phyloP scores from a whole-genome alignment of 192 early-diverging fungal species.

The Backusella westeae region DNA sequence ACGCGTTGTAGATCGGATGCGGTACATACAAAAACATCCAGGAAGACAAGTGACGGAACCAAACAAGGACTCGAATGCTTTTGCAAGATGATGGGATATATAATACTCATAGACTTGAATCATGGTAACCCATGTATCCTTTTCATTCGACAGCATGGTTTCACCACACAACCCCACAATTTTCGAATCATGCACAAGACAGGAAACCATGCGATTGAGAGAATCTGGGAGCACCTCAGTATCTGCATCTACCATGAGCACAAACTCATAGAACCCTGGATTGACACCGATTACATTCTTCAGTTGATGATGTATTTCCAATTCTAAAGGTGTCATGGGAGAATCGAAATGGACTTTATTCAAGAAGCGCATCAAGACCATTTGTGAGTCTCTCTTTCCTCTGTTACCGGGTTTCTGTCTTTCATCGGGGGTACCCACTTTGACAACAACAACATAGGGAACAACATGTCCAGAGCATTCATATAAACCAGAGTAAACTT shows the following conservation, averaged over 20 bases:
- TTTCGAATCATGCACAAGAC: constrained; percentile 68
- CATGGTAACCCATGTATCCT: constrained; percentile 94
- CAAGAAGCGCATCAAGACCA: constrained; percentile 81
- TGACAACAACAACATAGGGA: constrained; percentile 78
- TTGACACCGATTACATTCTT: constrained; percentile 86
- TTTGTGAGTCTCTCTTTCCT: constrained; percentile 86
- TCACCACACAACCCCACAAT: constrained; percentile 96
- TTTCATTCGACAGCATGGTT: constrained; percentile 90
- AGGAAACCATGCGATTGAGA: constrained; percentile 84
- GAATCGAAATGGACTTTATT: constrained; percentile 76
- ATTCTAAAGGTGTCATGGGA: constrained; percentile 75
- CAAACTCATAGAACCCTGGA: constrained; percentile 78
- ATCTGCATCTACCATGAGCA: constrained; percentile 79
- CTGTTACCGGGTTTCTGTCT: constrained; percentile 73
- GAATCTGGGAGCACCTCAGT: constrained; percentile 82
- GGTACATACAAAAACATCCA: constrained; percentile 99
- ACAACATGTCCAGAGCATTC: constrained; percentile 72
- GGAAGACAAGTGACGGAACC: constrained; percentile 97
- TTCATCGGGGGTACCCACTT: constrained; percentile 73
- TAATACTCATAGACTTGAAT: constrained; percentile 99
- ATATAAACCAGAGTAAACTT: constrained; percentile 81
- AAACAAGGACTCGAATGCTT: constrained; percentile 97
- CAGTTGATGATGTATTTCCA: constrained; percentile 82
- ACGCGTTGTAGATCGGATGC: constrained; percentile 84
- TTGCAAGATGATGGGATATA: constrained; percentile 94